These are phyloP conservation scores for Cyberlindnera maclurae DNA, from an alignment of 805 yeast species.

Conservation along the genomic window DNA sequence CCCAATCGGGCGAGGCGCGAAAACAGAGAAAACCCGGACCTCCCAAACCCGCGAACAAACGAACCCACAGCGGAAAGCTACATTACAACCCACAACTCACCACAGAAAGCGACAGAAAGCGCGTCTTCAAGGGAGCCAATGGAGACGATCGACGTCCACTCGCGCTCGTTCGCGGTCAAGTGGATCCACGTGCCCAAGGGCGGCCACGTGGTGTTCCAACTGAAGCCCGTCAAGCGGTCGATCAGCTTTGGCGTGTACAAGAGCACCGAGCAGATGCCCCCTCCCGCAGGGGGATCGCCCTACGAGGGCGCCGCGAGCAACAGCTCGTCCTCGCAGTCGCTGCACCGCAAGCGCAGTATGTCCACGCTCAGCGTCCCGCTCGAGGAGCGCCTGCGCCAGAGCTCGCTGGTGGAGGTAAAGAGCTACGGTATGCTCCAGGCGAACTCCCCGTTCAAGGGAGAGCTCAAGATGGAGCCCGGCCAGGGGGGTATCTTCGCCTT, in stretches of 20 bases:
- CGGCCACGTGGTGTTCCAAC: constrained; percentile 65
- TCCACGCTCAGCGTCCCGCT: constrained; percentile 34
- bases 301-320: constrained; percentile 21
- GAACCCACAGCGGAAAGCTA: no score
- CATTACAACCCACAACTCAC: no score
- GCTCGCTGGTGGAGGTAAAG: constrained; percentile 43
- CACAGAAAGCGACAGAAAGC: not conserved
- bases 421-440: constrained; percentile 53
- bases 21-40: no score
- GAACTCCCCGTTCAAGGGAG: constrained; percentile 57
- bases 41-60: no score
- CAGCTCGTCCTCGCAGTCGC: constrained; percentile 19
- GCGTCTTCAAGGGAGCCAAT: constrained; percentile 37
- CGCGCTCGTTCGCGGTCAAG: constrained; percentile 81
- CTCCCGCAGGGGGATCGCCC: constrained; percentile 1
- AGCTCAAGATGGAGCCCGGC: constrained; percentile 37
- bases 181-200: constrained; percentile 80
- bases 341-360: constrained; percentile 20
- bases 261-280: constrained; percentile 8
- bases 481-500: constrained; percentile 76
- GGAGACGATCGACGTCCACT: constrained; percentile 89
- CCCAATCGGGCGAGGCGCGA: no score
- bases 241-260: constrained; percentile 36
- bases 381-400: constrained; percentile 50
- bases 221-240: constrained; percentile 68